Percentiles rank a stretch among this genome's conserved stretches.
These are phyloP conservation scores for Xerocomus spinulosus DNA, from an alignment of 768 basidiomycete genomes.

Conservation along the genomic window DNA sequence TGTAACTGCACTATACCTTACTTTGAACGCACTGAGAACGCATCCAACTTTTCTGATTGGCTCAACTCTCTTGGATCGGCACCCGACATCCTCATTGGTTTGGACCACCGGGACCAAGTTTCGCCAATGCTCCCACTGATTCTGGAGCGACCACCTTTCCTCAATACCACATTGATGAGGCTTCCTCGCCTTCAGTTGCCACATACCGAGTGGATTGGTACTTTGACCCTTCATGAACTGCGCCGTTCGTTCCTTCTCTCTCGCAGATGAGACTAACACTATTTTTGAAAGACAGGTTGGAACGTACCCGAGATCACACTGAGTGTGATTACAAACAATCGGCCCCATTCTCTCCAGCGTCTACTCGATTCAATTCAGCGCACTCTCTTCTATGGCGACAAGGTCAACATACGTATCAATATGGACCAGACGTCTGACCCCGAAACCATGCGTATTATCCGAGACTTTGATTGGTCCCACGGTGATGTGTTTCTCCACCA, in stretches of 20 bases:
- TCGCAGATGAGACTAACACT: conserved; percentile 1
- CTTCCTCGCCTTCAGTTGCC: conserved; percentile 47
- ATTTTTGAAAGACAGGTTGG: conserved; percentile 54
- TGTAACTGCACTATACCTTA: conserved; percentile 17
- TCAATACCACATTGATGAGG: conserved; percentile 35
- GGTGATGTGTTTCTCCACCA: conserved; percentile 61
- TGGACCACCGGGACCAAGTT: conserved; percentile 29
- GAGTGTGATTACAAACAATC: conserved; percentile 72
- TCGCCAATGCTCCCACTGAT: conserved; percentile 19
- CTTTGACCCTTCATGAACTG: conserved; percentile 50
- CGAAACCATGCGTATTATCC: conserved; percentile 51
- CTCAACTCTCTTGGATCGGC: conserved; percentile 22
- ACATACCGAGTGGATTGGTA: conserved; percentile 58
- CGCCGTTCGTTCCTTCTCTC: conserved; percentile 16
- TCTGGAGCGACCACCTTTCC: conserved; percentile 19
- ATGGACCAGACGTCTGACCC: conserved; percentile 70
- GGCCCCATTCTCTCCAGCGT: conserved; percentile 65
- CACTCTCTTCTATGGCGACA: conserved; percentile 66
- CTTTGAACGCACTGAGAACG: conserved; percentile 11
- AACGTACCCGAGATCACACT: conserved; percentile 63
- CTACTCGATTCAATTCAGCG: conserved; percentile 56
- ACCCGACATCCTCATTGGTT: conserved; percentile 34
- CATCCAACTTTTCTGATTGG: conserved; percentile 27
- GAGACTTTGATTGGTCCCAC: conserved; percentile 53
- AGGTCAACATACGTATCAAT: conserved; percentile 59